Percentiles rank a stretch among this genome's conserved stretches.
These are phyloP conservation scores for Fragaria vesca DNA, from an alignment of 306 rosid genomes.

Conservation along the genomic window DNA sequence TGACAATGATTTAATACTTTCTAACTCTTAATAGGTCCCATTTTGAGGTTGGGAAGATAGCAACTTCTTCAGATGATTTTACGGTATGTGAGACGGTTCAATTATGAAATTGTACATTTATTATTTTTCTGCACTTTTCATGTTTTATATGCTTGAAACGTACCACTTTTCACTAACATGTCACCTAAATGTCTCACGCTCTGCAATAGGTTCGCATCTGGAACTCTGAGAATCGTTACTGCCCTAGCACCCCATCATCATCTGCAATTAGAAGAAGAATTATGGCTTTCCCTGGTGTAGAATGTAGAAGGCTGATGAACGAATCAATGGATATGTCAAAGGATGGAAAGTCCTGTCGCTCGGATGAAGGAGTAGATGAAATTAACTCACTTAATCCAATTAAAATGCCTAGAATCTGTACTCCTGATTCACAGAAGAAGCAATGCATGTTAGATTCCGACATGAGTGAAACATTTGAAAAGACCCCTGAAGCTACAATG, in stretches of 20 bases:
- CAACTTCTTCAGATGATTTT: constrained; percentile 86
- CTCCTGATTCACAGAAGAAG: constrained; percentile 52
- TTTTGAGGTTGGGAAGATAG: constrained; percentile 72
- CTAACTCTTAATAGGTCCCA: constrained; percentile 49
- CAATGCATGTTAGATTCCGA: constrained; percentile 32
- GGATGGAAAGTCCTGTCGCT: constrained; percentile 16
- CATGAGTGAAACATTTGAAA: constrained; percentile 43
- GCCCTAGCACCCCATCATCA: constrained; percentile 37
- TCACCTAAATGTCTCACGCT: constrained; percentile 4
- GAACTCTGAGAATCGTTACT: constrained; percentile 42
- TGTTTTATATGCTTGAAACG: not conserved
- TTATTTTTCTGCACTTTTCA: not conserved
- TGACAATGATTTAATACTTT: constrained; percentile 3
- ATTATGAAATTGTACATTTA: not conserved
- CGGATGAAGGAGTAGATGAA: constrained; percentile 25
- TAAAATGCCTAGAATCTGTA: constrained; percentile 46
- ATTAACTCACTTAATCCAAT: constrained; percentile 29
- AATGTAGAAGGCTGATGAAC: constrained; percentile 39
- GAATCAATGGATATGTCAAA: constrained; percentile 33
- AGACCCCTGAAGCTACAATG: constrained; percentile 66
- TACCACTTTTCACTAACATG: not conserved
- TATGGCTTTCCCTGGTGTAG: constrained; percentile 65
- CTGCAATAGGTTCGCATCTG: constrained; percentile 67
- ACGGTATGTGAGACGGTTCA: constrained; percentile 48
- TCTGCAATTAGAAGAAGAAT: constrained; percentile 67